phyloP scores from a whole-genome alignment of 768 basidiomycete species.

The Hygrocybe coccinea region DNA sequence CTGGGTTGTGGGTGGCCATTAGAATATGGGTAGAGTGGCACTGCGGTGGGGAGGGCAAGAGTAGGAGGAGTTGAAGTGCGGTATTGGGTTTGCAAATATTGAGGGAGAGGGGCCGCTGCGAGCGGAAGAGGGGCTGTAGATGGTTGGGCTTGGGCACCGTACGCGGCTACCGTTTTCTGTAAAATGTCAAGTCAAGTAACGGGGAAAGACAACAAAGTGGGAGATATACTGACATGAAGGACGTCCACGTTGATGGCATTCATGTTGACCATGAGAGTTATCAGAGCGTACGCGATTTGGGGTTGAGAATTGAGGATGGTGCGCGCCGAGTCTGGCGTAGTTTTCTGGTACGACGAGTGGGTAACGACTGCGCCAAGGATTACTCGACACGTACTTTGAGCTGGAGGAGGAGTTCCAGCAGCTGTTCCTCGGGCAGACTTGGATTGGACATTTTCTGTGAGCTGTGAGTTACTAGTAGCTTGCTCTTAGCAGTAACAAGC shows the following conservation, averaged over 20 bases:
- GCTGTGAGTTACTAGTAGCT: not conserved
- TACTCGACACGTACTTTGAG: slow-evolving; percentile 46
- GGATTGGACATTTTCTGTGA: slow-evolving; percentile 44
- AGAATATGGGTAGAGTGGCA: slow-evolving; percentile 17
- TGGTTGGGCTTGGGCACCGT: slow-evolving; percentile 29
- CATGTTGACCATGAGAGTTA: slow-evolving; percentile 73
- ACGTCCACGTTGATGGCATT: slow-evolving; percentile 71
- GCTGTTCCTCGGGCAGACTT: slow-evolving; percentile 55
- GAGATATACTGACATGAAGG: slow-evolving; percentile 62
- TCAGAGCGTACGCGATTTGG: slow-evolving; percentile 71
- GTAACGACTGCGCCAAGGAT: not conserved
- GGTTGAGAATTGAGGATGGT: slow-evolving; percentile 68
- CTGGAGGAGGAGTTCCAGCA: slow-evolving; percentile 70
- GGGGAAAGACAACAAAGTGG: not conserved
- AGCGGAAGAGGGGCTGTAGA: slow-evolving; percentile 27
- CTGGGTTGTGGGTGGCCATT: slow-evolving; percentile 18
- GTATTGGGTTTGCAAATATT: slow-evolving; percentile 41
- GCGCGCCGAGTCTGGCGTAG: slow-evolving; percentile 63
- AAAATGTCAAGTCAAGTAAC: not conserved
- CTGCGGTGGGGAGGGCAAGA: not conserved
- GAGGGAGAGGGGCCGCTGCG: slow-evolving; percentile 45
- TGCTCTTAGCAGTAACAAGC: too few relatives aligned
- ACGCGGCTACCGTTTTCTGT: slow-evolving; percentile 63
- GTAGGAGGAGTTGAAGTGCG: slow-evolving; percentile 26
- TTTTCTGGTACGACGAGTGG: slow-evolving; percentile 46